Conservation (phyloP, 768 basidiomycete genomes). For the Udeniomyces megalosporus region DNA sequence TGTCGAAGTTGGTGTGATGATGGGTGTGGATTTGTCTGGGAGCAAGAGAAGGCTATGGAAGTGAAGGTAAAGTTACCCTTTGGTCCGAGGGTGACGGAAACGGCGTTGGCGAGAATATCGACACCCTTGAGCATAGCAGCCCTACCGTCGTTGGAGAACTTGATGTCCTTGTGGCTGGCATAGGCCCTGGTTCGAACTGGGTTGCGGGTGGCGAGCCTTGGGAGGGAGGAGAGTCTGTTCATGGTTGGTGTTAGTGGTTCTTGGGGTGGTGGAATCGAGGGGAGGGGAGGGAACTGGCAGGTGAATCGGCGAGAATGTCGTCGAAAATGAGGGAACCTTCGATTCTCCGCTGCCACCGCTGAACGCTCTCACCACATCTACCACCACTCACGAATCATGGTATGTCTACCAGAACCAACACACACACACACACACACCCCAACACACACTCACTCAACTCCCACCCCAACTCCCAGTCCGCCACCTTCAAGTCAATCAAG, state of each 20-base stretch:
- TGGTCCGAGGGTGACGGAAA: conserved; percentile 87
- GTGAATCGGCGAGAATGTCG: no score
- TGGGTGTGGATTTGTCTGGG: no score
- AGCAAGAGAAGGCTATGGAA: no score
- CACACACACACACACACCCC: no score
- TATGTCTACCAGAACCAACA: no score
- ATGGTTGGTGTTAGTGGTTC: not conserved
- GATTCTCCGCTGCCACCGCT: no score
- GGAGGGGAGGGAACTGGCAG: not conserved
- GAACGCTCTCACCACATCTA: no score
- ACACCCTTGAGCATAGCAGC: conserved; percentile 89
- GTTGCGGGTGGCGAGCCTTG: conserved; percentile 1
- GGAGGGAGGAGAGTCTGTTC: conserved; percentile 7
- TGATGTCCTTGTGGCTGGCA: conserved; percentile 72
- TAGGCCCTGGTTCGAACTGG: conserved; percentile 19
- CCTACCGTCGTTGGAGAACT: conserved; percentile 88
- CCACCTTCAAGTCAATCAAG: conserved; percentile 91
- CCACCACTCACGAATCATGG: no score
- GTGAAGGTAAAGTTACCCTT: conserved; percentile 44
- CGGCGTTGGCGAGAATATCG: conserved; percentile 90
- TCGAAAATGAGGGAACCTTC: no score
- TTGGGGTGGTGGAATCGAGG: not conserved
- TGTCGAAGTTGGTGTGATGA: no score
- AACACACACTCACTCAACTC: not conserved
- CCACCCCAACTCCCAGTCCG: conserved; percentile 33